These are phyloP conservation scores for Colletotrichum viniferum DNA, from an alignment of 2,329 filamentous ascomycete genomes.

Conservation along the genomic window DNA sequence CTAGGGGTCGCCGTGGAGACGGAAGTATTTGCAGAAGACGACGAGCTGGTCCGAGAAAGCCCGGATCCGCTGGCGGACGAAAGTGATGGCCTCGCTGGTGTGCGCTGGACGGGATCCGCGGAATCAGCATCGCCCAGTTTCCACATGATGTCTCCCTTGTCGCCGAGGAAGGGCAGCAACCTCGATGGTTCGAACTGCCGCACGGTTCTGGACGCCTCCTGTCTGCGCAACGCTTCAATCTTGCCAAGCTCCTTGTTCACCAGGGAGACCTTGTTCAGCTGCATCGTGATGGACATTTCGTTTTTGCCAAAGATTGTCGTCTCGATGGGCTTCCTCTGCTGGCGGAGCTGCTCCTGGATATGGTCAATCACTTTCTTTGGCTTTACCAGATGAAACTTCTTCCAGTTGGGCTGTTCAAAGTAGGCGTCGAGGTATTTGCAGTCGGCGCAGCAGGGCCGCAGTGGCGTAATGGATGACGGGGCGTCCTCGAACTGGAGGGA, in stretches of 20 bases:
- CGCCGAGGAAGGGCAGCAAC: constrained; percentile 10
- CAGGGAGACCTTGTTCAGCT: constrained; percentile 7
- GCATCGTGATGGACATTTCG: not conserved
- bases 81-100: not conserved
- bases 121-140: not conserved
- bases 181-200: not conserved
- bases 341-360: not conserved
- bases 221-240: not conserved
- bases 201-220: constrained; percentile 3
- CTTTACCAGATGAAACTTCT: constrained; percentile 1
- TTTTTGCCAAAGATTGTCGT: constrained; percentile 3
- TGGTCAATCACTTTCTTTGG: constrained; percentile 1
- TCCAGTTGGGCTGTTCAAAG: constrained; percentile 12
- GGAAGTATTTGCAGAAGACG: not conserved
- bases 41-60: not conserved
- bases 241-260: not conserved
- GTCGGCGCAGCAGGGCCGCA: constrained; percentile 3
- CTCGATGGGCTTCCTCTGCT: constrained; percentile 9
- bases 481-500: not conserved
- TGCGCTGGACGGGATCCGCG: not conserved
- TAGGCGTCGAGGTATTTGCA: constrained; percentile 3
- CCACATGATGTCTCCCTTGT: constrained; percentile 9
- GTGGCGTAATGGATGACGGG: not conserved
- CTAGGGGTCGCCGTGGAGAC: not conserved
- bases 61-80: not conserved